phyloP scores from a whole-genome alignment of 2,329 filamentous ascomycete genomes.

The Xylariaceae sp. region DNA sequence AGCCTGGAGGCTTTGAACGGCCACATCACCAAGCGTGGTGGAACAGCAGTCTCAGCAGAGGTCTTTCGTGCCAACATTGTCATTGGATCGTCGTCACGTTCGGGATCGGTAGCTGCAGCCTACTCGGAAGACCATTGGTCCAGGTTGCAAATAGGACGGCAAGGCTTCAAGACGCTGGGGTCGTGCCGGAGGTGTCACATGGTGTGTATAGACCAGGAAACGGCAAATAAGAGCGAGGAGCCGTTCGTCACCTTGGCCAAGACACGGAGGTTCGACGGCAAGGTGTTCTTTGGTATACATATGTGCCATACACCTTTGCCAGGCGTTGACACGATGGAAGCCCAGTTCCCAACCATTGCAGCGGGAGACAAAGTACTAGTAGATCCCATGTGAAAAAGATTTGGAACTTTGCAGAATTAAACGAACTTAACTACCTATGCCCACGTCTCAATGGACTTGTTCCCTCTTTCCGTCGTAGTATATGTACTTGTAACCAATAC shows the following conservation, averaged over 20 bases:
- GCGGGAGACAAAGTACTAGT: constrained; percentile 49
- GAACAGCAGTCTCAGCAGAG: constrained; percentile 67
- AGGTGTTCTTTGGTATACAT: constrained; percentile 89
- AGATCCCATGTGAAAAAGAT: constrained; percentile 21
- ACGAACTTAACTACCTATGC: background rate
- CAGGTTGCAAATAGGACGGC: constrained; percentile 64
- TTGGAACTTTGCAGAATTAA: background rate
- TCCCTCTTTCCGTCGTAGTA: background rate
- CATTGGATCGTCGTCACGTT: constrained; percentile 49
- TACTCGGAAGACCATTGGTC: constrained; percentile 85
- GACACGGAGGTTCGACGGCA: constrained; percentile 79
- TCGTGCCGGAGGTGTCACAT: constrained; percentile 91
- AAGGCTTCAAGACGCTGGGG: constrained; percentile 73
- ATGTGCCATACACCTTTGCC: constrained; percentile 53
- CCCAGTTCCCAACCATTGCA: constrained; percentile 48
- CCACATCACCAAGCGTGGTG: constrained; percentile 64
- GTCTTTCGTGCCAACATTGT: constrained; percentile 91
- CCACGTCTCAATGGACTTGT: background rate
- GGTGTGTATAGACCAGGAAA: constrained; percentile 90
- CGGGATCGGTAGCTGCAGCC: constrained; percentile 50
- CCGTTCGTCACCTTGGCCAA: constrained; percentile 88
- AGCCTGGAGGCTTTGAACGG: constrained; percentile 80
- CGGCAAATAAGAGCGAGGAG: constrained; percentile 75
- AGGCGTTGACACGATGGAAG: constrained; percentile 28
- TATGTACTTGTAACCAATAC: background rate